These are phyloP conservation scores for Termitomyces sp. DNA, from an alignment of 768 basidiomycete genomes.

Conservation along the genomic window DNA sequence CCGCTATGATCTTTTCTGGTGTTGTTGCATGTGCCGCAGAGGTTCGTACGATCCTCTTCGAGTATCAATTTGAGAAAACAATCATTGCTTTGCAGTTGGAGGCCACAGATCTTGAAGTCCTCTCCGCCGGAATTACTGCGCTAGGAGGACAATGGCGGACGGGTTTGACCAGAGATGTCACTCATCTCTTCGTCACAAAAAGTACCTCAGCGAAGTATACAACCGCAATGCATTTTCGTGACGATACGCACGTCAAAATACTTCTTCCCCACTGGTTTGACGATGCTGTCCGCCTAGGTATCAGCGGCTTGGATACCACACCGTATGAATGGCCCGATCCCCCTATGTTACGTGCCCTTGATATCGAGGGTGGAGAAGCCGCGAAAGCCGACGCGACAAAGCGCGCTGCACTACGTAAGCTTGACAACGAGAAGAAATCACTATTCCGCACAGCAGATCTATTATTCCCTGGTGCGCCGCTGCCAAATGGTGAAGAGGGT, in stretches of 20 bases:
- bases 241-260: constrained; percentile 54
- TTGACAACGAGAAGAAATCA: constrained; percentile 26
- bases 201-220: constrained; percentile 46
- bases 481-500: constrained; percentile 4
- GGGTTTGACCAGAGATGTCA: constrained; percentile 77
- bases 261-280: constrained; percentile 94
- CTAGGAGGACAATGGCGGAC: constrained; percentile 80
- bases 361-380: constrained; percentile 15
- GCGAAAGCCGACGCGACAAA: constrained; percentile 13
- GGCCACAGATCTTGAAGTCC: constrained; percentile 59
- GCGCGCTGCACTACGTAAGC: constrained; percentile 13
- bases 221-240: constrained; percentile 51
- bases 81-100: constrained; percentile 38
- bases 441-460: constrained; percentile 25
- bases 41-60: constrained; percentile 27
- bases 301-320: constrained; percentile 40
- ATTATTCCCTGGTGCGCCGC: constrained; percentile 20
- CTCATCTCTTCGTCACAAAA: constrained; percentile 72
- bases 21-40: constrained; percentile 68
- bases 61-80: neutral
- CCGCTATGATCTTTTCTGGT: constrained; percentile 76
- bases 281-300: constrained; percentile 58
- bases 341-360: constrained; percentile 30
- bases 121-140: constrained; percentile 64
- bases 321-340: constrained; percentile 77